Conservation (phyloP, 345 rosid genomes). For the Aquilaria yunnanensis region DNA sequence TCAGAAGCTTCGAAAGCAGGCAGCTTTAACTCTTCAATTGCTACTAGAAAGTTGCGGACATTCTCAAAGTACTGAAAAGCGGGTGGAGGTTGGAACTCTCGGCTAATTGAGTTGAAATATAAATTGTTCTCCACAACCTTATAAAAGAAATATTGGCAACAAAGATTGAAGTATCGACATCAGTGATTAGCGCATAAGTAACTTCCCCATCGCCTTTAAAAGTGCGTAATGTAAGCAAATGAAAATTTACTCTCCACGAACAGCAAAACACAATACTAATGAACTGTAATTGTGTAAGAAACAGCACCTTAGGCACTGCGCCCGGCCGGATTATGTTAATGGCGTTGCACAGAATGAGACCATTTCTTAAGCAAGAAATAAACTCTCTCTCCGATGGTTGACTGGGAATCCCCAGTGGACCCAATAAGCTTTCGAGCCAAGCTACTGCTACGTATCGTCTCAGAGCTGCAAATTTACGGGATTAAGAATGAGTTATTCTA, state of each 20-base stretch:
- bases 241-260: background rate
- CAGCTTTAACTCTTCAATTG: conserved; percentile 68
- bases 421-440: conserved; percentile 72
- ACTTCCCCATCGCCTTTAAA: background rate
- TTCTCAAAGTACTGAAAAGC: conserved; percentile 95
- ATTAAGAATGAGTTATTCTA: background rate
- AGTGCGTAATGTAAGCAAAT: background rate
- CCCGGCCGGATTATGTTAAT: conserved; percentile 84
- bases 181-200: background rate
- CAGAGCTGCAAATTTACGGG: conserved; percentile 38
- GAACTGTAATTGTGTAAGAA: background rate
- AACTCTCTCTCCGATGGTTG: conserved; percentile 81
- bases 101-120: conserved; percentile 33
- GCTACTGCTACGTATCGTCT: conserved; percentile 64
- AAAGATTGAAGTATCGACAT: background rate
- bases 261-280: background rate
- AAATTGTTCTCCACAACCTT: conserved; percentile 78
- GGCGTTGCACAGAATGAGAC: conserved; percentile 68
- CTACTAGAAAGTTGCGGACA: conserved; percentile 78
- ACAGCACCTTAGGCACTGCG: conserved; percentile 66
- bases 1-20: conserved; percentile 94
- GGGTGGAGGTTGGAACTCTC: conserved; percentile 61
- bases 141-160: background rate
- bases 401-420: conserved; percentile 52
- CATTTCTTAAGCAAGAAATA: conserved; percentile 87